Evolutionary conservation across 2,329 filamentous ascomycete species (phyloP).

Genomic region (Fusarium udum): DNA sequence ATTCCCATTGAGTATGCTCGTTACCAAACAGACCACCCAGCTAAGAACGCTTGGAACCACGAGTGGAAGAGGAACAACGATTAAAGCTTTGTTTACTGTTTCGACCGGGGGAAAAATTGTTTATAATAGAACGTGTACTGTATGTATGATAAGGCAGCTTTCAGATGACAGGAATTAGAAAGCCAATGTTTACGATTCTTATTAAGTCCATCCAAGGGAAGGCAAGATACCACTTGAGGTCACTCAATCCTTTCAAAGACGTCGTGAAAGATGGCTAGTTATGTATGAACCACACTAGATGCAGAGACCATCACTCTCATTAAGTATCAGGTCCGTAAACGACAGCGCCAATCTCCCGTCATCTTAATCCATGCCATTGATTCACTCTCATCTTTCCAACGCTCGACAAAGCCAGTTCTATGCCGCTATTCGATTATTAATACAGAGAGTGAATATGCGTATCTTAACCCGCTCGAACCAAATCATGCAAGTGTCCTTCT

Average conservation of each 20-base stretch:
- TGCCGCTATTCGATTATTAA: constrained; percentile 28
- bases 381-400: constrained; percentile 6
- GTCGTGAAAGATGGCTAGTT: not conserved
- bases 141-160: constrained; percentile 39
- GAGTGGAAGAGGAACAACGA: constrained; percentile 77
- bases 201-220: not conserved
- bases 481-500: constrained; percentile 16
- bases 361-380: constrained; percentile 6
- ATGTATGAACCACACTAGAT: not conserved
- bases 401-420: constrained; percentile 27
- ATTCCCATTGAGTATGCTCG: constrained; percentile 93
- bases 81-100: constrained; percentile 1
- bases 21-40: constrained; percentile 84
- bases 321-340: constrained; percentile 17
- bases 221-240: not conserved
- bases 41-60: constrained; percentile 87
- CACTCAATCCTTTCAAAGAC: not conserved
- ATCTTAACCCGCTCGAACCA: constrained; percentile 12
- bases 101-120: not conserved
- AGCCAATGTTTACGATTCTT: not conserved
- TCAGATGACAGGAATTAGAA: not conserved
- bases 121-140: constrained; percentile 27
- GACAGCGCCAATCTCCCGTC: constrained; percentile 21
- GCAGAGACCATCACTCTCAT: constrained; percentile 40
- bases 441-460: constrained; percentile 25